Percentiles rank a stretch among this genome's conserved stretches.
Conservation (phyloP, 768 basidiomycete genomes). For the Trametopsis cervina region DNA sequence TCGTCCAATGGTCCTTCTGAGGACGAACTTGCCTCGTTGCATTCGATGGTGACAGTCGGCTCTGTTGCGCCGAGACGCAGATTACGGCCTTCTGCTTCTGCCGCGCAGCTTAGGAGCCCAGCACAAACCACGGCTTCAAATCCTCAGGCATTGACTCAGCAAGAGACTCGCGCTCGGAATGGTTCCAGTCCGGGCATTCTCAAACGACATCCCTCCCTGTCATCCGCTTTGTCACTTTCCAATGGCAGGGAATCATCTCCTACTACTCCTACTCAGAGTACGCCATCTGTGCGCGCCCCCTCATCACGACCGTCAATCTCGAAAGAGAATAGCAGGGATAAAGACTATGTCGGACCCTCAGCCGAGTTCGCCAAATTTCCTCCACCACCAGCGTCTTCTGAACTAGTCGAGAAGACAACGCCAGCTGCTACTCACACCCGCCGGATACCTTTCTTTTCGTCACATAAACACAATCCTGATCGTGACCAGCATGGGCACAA, state of each 20-base stretch:
- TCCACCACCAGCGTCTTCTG: conserved; percentile 47
- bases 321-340: conserved; percentile 36
- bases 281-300: conserved; percentile 29
- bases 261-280: conserved; percentile 30
- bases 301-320: conserved; percentile 39
- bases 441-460: conserved; percentile 60
- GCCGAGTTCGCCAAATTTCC: conserved; percentile 68
- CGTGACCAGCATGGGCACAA: conserved; percentile 29
- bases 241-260: conserved; percentile 8
- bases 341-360: conserved; percentile 56
- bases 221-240: conserved; percentile 9
- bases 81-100: conserved; percentile 70
- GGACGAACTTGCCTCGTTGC: conserved; percentile 25
- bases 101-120: conserved; percentile 61
- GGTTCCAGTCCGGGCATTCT: conserved; percentile 57
- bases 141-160: conserved; percentile 27
- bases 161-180: conserved; percentile 46
- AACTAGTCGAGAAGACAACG: conserved; percentile 22
- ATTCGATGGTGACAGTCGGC: conserved; percentile 42
- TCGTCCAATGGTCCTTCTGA: conserved; percentile 37
- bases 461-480: conserved; percentile 26
- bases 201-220: conserved; percentile 29
- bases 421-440: conserved; percentile 29
- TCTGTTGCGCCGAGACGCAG: conserved; percentile 50
- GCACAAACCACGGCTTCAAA: conserved; percentile 31